Conservation (phyloP, 2,329 filamentous ascomycete species). For the Ceratocystis huliohia region DNA sequence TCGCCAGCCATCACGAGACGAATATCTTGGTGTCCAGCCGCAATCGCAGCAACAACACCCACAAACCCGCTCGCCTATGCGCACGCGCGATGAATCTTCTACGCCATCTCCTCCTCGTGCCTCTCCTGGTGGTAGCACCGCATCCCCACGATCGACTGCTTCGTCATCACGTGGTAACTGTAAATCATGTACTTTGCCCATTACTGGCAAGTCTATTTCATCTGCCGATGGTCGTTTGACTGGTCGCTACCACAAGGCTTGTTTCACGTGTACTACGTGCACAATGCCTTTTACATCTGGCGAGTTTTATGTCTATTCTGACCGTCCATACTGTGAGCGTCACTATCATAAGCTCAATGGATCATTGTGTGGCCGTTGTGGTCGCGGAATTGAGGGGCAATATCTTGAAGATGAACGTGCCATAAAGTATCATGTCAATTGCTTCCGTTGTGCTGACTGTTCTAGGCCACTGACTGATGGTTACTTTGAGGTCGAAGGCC, state of each 20-base stretch:
- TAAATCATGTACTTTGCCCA: slow-evolving; percentile 65
- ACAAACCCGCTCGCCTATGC: not conserved
- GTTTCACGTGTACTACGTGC: slow-evolving; percentile 85
- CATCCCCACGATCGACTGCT: slow-evolving; percentile 22
- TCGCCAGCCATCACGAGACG: slow-evolving; percentile 13
- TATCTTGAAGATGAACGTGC: slow-evolving; percentile 72
- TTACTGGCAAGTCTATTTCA: slow-evolving; percentile 83
- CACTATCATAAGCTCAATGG: slow-evolving; percentile 90
- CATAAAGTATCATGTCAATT: slow-evolving; percentile 74
- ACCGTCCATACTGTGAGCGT: slow-evolving; percentile 78
- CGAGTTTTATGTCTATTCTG: slow-evolving; percentile 82
- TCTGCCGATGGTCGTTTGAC: slow-evolving; percentile 85
- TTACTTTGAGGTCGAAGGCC: slow-evolving; percentile 78
- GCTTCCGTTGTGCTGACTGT: slow-evolving; percentile 76
- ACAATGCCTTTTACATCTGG: slow-evolving; percentile 66
- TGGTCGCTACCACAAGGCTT: slow-evolving; percentile 87
- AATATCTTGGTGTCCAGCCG: not conserved
- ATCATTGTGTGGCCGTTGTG: slow-evolving; percentile 69
- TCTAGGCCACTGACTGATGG: slow-evolving; percentile 61
- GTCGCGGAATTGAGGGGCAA: slow-evolving; percentile 79
- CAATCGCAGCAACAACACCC: not conserved
- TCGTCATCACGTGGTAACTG: slow-evolving; percentile 58
- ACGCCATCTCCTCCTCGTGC: slow-evolving; percentile 19
- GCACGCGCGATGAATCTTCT: slow-evolving; percentile 11
- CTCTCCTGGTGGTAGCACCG: slow-evolving; percentile 13